Base-by-base conservation (phyloP, 2,329 filamentous ascomycete species). In the Stromatinia cepivora region DNA sequence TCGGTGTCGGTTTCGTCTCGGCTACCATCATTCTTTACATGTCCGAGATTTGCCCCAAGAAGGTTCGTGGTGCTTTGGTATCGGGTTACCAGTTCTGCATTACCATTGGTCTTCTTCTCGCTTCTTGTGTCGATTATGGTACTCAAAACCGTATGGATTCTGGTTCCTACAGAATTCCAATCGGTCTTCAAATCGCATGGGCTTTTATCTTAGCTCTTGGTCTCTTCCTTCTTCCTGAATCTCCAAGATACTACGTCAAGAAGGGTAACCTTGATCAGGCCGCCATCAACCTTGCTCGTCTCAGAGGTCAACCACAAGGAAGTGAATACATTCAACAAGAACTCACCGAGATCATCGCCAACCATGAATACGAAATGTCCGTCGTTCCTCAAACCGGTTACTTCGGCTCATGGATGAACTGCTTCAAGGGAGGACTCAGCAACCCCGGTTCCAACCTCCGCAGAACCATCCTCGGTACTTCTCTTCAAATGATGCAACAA, bases 11-110 rank as follows among this genome's bases (percentile, higher is more conserved):
- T 77, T 93, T 93, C 78, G 90, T 92, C 74, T 92, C 90, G 11
- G 90, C 91, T 76, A 88, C 93, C 76, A 88, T 93, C 80, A 92
- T 93, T 77, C 84, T 93, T 71, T 94, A 95, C 86, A 94, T 95
- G 92, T 70, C 75, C 70, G 70, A 83, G 74, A 82, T 82, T 71
- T 81, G 81, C 72, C 90, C 90, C 70, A 86, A 85, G 79, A 92
- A 91, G 80, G 89, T 95, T 73, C 88, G 92, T 77, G 91, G 91
- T 77, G 89, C 91, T 68, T 85, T 94, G 64, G 92, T 94, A n/a
- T 87, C 90, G 1, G 90, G 90, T 6, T 94, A 94, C 82, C 91
- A 94, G 79, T 93, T 93, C 84, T 92, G 88, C 79, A 90, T 94
- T 79, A 94, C 91, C 71, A 85, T 94, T 73, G 92, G 92, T 81